phyloP scores from a whole-genome alignment of 2,329 filamentous ascomycete genomes.

The Plectosphaerella plurivora region DNA sequence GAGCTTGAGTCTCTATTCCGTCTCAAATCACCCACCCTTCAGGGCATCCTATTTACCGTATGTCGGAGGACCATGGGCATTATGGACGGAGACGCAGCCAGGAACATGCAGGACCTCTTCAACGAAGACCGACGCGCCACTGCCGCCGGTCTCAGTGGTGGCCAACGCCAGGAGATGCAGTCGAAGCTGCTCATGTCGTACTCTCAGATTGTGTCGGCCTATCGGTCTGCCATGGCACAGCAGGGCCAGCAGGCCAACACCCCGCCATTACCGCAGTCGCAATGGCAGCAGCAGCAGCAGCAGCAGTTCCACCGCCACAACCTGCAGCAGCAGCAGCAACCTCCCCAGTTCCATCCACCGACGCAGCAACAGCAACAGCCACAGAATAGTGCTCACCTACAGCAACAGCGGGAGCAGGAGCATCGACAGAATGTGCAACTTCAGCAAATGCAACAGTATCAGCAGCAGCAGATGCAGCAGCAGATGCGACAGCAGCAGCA shows the following conservation, averaged over 20 bases:
- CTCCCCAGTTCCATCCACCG: too few species aligned
- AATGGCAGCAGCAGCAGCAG: too few species aligned
- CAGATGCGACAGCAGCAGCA: neutral
- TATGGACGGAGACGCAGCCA: conserved; percentile 11
- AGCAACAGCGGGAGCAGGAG: neutral
- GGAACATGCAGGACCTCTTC: conserved; percentile 17
- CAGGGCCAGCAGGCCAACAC: too few species aligned
- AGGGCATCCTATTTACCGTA: conserved; percentile 21
- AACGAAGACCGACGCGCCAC: conserved; percentile 13
- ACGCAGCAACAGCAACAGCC: too few species aligned
- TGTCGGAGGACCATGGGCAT: conserved; percentile 21
- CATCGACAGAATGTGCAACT: neutral
- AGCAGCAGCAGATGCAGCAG: neutral
- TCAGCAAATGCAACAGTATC: neutral
- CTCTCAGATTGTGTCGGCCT: neutral
- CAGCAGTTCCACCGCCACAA: too few species aligned
- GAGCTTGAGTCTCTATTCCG: conserved; percentile 17
- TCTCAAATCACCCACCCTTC: conserved; percentile 19
- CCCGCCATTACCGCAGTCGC: too few species aligned
- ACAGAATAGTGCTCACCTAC: neutral
- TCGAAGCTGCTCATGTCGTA: neutral
- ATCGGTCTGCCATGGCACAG: neutral
- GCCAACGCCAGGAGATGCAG: neutral
- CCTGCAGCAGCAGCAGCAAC: too few species aligned
- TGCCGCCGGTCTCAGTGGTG: neutral